Base-by-base conservation (phyloP, 257 asterid species). In the Solanum rostratum region DNA sequence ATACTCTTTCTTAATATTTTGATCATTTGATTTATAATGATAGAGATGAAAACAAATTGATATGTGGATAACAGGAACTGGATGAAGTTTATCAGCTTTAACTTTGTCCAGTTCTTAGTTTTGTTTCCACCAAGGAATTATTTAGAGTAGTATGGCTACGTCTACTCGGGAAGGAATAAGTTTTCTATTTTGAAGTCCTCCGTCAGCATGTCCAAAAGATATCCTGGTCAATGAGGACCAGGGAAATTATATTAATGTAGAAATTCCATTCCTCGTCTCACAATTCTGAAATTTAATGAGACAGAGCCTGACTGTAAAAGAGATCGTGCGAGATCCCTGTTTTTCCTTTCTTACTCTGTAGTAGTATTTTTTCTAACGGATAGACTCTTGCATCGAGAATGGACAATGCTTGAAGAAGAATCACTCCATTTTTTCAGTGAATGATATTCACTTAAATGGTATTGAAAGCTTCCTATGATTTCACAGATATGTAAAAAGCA, bases 401-500 rank as follows among this genome's bases (percentile, higher is more conserved):
- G 20, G 80, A 71, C 20, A 41, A 41, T 41, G 19, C 20, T n/a
- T 73, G 57, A 73, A 73, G 80, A n/a, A 22, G 37, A 22, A 14
- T 73, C 37, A 43, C 80, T 41, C 41, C 54, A 41, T 71, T 71
- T 24, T 74, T 24, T 29, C 45, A 11, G 43, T 49, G 24, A 15
- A 15, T 49, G 81, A 76, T 49, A 27, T 10, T 14, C 24, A 29
- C 18, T 29, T 18, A 78, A 24, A 4, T 78, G 46, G 45, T 50
- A 78, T 27, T 78, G 82, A 78, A 37, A 29, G 19, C 19, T 50
- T 50, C 3, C 30, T 59, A 22, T 87, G 79, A 65, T 84, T 41
- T 81, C 66, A 84, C 91, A 95, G 98, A 84, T 94, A 94, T 87
- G 98, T 94, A 74, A 94, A 94, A 83, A 95, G 98, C 87, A 92